These are phyloP conservation scores for Backusella psychrophila DNA, from an alignment of 192 early-diverging fungal genomes.

Conservation along the genomic window DNA sequence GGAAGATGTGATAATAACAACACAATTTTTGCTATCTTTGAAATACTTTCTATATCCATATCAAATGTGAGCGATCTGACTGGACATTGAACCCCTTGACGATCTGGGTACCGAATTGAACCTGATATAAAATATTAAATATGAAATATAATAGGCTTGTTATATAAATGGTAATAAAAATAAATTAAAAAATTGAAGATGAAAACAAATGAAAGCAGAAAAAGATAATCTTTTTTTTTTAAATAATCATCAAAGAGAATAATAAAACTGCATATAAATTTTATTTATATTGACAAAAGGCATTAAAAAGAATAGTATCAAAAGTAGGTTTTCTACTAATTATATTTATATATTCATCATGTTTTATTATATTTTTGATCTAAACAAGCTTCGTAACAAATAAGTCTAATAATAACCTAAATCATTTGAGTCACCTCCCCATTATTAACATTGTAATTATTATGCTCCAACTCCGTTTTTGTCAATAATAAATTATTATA, in stretches of 20 bases:
- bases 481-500: not conserved
- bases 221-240: not conserved
- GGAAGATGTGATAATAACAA: not conserved
- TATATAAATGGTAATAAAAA: not conserved
- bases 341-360: not conserved
- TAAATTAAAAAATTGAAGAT: not conserved
- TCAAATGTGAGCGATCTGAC: not conserved
- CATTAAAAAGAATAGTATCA: not conserved
- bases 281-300: not conserved
- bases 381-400: not conserved
- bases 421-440: not conserved
- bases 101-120: not conserved
- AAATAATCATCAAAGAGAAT: not conserved
- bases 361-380: not conserved
- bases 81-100: not conserved
- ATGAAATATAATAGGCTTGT: not conserved
- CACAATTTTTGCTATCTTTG: not conserved
- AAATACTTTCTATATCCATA: not conserved
- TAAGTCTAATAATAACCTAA: conserved; percentile 7
- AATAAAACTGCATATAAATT: not conserved
- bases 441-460: not conserved
- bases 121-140: not conserved
- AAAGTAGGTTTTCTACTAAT: not conserved
- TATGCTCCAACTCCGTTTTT: not conserved
- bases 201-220: not conserved